These are phyloP conservation scores for Anastatica hierochuntica DNA, from an alignment of 345 rosid genomes.

Conservation along the genomic window DNA sequence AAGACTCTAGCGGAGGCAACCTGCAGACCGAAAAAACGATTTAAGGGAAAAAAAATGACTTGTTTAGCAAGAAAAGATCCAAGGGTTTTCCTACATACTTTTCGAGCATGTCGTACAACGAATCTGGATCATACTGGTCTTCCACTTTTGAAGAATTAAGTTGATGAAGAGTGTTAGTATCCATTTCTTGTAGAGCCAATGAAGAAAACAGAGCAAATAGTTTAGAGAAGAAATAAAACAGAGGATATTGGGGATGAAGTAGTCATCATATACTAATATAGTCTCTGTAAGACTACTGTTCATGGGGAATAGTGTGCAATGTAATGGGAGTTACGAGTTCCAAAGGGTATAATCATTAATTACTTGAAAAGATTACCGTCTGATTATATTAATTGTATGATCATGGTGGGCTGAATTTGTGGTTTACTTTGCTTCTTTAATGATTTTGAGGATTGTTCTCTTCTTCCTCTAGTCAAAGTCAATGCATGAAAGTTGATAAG, in stretches of 20 bases:
- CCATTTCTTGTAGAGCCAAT: neutral
- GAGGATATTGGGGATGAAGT: no score
- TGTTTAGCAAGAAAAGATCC: conserved; percentile 11
- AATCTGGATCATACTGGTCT: conserved; percentile 9
- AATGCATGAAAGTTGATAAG: conserved; percentile 19
- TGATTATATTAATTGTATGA: conserved; percentile 8
- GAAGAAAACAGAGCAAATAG: neutral
- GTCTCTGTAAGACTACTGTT: neutral
- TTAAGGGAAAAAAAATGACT: neutral
- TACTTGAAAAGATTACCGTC: neutral
- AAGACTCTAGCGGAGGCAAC: conserved; percentile 18
- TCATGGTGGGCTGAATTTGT: conserved; percentile 22
- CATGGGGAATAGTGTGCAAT: conserved; percentile 20
- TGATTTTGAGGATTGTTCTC: neutral
- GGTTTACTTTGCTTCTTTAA: neutral
- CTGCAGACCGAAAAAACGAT: neutral
- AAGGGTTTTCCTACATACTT: no score
- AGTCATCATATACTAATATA: no score
- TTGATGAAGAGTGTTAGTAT: neutral
- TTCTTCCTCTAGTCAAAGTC: conserved; percentile 11
- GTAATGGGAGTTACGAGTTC: conserved; percentile 18
- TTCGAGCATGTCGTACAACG: conserved; percentile 10
- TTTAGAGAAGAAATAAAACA: neutral
- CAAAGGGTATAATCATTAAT: conserved; percentile 17
- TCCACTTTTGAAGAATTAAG: neutral